Conservation (phyloP, 2,329 filamentous ascomycete genomes). For the Cadophora luteo-olivacea region DNA sequence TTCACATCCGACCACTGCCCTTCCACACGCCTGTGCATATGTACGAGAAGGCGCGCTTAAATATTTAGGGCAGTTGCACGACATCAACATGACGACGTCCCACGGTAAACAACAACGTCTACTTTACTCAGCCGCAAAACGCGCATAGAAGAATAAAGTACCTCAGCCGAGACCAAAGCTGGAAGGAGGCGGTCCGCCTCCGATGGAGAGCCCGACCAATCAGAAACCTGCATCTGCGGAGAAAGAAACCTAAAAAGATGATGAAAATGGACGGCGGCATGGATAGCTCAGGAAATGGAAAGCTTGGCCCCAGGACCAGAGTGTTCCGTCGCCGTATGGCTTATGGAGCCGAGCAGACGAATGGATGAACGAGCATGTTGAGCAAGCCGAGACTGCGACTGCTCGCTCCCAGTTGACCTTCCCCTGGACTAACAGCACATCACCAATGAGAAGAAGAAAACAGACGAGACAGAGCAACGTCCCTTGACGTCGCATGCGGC, state of each 20-base stretch:
- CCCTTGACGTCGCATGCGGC: not conserved
- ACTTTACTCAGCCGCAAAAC: too few relatives aligned
- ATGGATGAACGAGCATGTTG: not conserved
- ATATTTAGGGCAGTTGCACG: not conserved
- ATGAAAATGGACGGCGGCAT: not conserved
- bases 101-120: not conserved
- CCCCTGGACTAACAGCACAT: not conserved
- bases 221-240: not conserved
- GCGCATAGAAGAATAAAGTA: too few relatives aligned
- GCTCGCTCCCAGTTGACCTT: not conserved
- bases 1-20: not conserved
- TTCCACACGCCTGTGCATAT: not conserved
- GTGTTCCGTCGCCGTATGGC: not conserved
- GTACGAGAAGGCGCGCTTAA: not conserved
- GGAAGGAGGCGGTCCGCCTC: not conserved
- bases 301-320: not conserved
- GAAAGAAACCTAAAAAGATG: not conserved
- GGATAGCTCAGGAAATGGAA: not conserved
- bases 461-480: not conserved
- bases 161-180: not conserved
- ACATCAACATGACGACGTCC: conserved; percentile 3
- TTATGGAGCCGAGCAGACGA: not conserved
- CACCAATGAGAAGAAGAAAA: not conserved
- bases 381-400: not conserved
- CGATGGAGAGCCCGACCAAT: not conserved